Base-by-base conservation (phyloP, 352 stramenopile genomes). In the Nothophytophthora sp. region DNA sequence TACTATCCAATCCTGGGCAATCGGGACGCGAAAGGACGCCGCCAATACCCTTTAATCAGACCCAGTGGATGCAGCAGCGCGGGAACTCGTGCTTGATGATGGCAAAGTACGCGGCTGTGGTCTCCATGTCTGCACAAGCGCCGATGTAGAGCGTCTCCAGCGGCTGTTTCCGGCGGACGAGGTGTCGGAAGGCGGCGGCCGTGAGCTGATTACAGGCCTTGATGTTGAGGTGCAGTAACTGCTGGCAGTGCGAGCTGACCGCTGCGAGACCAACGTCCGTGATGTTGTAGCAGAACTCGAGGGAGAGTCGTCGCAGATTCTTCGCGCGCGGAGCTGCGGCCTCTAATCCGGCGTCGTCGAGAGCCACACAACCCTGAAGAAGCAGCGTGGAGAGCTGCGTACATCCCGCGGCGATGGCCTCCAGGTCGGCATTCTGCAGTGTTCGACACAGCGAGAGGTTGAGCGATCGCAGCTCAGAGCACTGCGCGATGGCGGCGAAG, bases 241-340 rank as follows among this genome's bases (percentile, higher is more conserved):
- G 43, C n/a, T 58, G 50, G 50, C 86, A 92, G n/a, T 59, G 39
- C 3, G 34, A 45, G 16, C 76, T 66, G 32, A 98, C 56, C 9
- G 65, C 43, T 1, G 47, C 36, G 11, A 97, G 60, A 1, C 78
- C 85, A 1, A 57, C 54, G 50, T 95, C 85, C 0, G 86, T 95
- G 32, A 97, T 73, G 28, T 90, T 85, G 66, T 87, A 84, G 70
- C 87, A 97, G 66, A 95, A 96, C 27, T 88, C 71, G 20, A 97
- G 69, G n/a, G 88, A 89, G 6, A 97, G 53, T n/a, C 46, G 58
- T 37, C 73, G 48, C 3, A 97, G 56, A 10, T 54, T 55, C 4
- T 9, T 39, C 9, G 63, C 72, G 34, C 73, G 56, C 25, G 52
- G 16, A 6, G 77, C 71, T 20, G 90, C 60, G 5, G 64, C 59